A percentile compares a stretch with the other conserved stretches of the same genome.
Conservation (phyloP, 2,329 filamentous ascomycete species). For the Aspergillus texensis region DNA sequence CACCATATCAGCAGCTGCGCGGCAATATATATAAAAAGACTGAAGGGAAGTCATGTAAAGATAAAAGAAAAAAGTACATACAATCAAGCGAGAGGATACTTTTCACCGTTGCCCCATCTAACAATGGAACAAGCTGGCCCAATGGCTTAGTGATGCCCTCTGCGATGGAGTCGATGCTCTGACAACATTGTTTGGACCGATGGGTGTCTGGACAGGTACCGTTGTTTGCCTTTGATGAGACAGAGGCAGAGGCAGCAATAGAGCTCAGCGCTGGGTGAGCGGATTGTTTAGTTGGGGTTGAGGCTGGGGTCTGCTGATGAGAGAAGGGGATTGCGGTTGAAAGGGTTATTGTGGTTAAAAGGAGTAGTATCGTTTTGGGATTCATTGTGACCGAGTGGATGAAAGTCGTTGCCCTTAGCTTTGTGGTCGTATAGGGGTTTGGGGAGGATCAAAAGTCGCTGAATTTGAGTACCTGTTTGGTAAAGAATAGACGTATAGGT, state of each 20-base stretch:
- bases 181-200: constrained; percentile 31
- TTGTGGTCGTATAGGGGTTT: background rate
- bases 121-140: constrained; percentile 24
- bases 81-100: constrained; percentile 10
- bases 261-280: constrained; percentile 6
- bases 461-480: background rate
- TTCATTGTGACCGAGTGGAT: constrained; percentile 3
- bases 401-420: background rate
- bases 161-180: constrained; percentile 20
- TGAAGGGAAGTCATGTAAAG: background rate
- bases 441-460: background rate
- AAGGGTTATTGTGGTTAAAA: constrained; percentile 10
- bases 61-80: background rate
- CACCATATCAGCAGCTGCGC: background rate
- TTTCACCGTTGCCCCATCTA: constrained; percentile 23
- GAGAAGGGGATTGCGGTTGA: constrained; percentile 13
- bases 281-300: background rate
- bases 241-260: constrained; percentile 8
- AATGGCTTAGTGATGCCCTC: constrained; percentile 21
- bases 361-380: background rate
- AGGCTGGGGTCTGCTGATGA: background rate
- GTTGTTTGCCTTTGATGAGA: constrained; percentile 12
- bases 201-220: constrained; percentile 26
- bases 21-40: background rate
- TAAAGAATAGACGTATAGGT: background rate